phyloP scores from a whole-genome alignment of 129 eudicot species.

The Glebionis coronaria region DNA sequence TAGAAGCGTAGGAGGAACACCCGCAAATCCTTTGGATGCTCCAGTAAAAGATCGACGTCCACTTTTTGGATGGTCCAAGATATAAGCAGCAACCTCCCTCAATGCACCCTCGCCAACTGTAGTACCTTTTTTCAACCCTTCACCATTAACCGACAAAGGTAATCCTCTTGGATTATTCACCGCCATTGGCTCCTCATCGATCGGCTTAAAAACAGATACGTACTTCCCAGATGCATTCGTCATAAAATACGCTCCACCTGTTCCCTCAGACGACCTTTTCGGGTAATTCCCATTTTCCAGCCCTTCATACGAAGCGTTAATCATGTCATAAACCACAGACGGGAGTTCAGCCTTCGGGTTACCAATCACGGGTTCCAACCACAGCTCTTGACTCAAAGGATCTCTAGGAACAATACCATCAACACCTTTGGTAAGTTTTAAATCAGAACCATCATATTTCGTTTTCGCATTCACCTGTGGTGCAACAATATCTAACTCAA shows the following conservation, averaged over 20 bases:
- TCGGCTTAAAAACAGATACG: constrained; percentile 72
- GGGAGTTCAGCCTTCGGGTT: constrained; percentile 56
- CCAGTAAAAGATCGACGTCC: constrained; percentile 51
- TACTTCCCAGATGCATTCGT: constrained; percentile 54
- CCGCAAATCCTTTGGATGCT: constrained; percentile 54
- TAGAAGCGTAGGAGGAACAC: constrained; percentile 59
- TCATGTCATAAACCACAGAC: constrained; percentile 38
- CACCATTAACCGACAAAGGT: constrained; percentile 62
- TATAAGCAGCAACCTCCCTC: constrained; percentile 69
- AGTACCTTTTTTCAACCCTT: constrained; percentile 80
- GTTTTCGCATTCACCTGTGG: constrained; percentile 13
- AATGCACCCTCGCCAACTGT: constrained; percentile 73
- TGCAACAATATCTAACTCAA: constrained; percentile 57
- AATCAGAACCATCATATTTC: constrained; percentile 16
- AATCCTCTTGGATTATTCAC: constrained; percentile 65
- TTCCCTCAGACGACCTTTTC: constrained; percentile 61
- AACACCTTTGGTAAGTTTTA: constrained; percentile 10
- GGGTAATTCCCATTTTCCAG: constrained; percentile 48
- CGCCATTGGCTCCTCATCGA: constrained; percentile 86
- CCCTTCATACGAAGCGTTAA: constrained; percentile 45
- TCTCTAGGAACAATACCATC: constrained; percentile 22
- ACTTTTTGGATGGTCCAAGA: constrained; percentile 67
- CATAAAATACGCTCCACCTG: constrained; percentile 79
- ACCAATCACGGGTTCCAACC: constrained; percentile 57
- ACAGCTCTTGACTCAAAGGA: constrained; percentile 23